Evolutionary conservation across 768 basidiomycete genomes (phyloP).

Genomic region (Termitomyces sp.): DNA sequence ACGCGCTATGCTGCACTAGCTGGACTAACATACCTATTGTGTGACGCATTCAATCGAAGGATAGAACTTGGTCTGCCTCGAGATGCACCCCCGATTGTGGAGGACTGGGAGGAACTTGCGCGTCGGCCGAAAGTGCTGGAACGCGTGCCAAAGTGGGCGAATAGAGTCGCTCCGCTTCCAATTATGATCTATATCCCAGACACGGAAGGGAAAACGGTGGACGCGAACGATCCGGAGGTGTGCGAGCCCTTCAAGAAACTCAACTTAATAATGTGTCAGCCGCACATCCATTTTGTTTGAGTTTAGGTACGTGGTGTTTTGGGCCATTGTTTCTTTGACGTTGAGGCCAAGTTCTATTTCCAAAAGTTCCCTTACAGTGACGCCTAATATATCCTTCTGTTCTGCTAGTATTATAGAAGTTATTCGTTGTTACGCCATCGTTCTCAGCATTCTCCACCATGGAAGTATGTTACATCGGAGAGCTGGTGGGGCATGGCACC

Average conservation of each 20-base stretch:
- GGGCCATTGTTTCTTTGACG: neutral
- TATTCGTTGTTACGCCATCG: no score
- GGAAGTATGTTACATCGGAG: no score
- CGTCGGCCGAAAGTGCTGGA: conserved; percentile 26
- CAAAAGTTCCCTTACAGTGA: no score
- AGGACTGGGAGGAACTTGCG: conserved; percentile 26
- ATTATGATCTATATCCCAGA: conserved; percentile 19
- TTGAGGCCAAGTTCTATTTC: no score
- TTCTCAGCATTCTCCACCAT: no score
- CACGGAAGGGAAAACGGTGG: neutral
- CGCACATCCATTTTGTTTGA: neutral
- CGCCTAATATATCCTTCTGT: no score
- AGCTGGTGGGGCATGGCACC: no score
- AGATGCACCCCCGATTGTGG: conserved; percentile 26
- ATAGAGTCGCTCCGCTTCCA: conserved; percentile 12
- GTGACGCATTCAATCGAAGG: conserved; percentile 23
- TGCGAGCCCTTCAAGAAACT: neutral
- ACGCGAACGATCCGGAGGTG: neutral
- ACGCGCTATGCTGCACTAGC: conserved; percentile 23
- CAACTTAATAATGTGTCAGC: neutral
- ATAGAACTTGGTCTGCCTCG: conserved; percentile 28
- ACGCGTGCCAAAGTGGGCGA: conserved; percentile 23
- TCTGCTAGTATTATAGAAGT: no score
- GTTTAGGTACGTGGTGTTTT: neutral
- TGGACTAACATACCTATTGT: conserved; percentile 24